Evolutionary conservation across 1,139 yeast species (phyloP).

Genomic region (Petasospora rhodanensis): DNA sequence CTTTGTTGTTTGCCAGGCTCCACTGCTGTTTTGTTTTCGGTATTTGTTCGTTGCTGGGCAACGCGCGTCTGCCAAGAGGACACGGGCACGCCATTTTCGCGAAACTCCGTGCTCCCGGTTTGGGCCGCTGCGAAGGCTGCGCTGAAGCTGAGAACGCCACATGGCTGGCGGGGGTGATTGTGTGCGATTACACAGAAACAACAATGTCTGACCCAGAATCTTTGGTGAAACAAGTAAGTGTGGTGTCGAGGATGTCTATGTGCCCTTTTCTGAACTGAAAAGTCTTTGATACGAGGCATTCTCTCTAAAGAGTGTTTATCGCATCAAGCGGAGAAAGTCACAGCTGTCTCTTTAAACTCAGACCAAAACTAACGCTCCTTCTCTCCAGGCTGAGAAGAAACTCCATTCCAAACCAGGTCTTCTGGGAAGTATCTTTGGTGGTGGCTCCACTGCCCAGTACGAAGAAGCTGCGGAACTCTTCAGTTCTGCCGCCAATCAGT

Average conservation of each 20-base stretch:
- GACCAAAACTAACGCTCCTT: slow-evolving; percentile 2
- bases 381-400: slow-evolving; percentile 61
- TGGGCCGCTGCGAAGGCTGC: too few relatives aligned
- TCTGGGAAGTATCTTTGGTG: slow-evolving; percentile 60
- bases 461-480: slow-evolving; percentile 94
- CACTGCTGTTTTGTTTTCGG: too few relatives aligned
- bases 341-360: background rate
- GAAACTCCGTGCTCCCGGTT: too few relatives aligned
- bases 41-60: too few relatives aligned
- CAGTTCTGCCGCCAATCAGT: slow-evolving; percentile 86
- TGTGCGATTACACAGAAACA: too few relatives aligned
- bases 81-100: too few relatives aligned
- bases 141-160: too few relatives aligned
- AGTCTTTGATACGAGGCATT: background rate
- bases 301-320: background rate
- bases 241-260: too few relatives aligned
- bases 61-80: too few relatives aligned
- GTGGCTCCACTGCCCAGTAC: slow-evolving; percentile 57
- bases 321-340: background rate
- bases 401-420: slow-evolving; percentile 73
- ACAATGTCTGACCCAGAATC: slow-evolving; percentile 5
- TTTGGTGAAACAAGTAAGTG: slow-evolving; percentile 8
- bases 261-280: background rate
- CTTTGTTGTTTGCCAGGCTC: too few relatives aligned
- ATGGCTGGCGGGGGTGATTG: too few relatives aligned